Conservation (phyloP, 164 flowering plant genomes). For the Tetracentron sinense region DNA sequence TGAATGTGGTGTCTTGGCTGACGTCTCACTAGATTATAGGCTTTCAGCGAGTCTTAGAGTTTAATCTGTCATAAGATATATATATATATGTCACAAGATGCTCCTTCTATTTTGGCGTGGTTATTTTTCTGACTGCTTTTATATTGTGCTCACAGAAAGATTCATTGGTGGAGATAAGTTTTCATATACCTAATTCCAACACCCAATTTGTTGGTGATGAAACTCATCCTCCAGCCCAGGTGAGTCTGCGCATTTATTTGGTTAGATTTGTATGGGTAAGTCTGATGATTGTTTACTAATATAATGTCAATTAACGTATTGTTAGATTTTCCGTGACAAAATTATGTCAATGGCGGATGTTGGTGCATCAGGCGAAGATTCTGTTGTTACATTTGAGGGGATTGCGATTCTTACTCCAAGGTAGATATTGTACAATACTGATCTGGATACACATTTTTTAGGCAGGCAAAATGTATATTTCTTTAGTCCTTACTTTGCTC, state of each 20-base stretch:
- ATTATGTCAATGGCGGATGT: conserved; percentile 90
- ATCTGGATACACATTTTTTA: not conserved
- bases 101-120: not conserved
- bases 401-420: conserved; percentile 97
- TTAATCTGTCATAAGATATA: too few relatives aligned
- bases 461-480: not conserved
- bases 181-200: conserved; percentile 86
- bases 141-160: conserved; percentile 64
- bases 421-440: conserved; percentile 27
- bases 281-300: conserved; percentile 5
- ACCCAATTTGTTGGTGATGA: conserved; percentile 97
- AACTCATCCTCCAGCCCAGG: conserved; percentile 87
- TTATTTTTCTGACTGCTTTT: conserved; percentile 3
- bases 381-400: conserved; percentile 90
- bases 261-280: not conserved
- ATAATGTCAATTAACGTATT: not conserved
- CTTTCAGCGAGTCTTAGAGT: not conserved
- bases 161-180: conserved; percentile 92
- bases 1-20: not conserved
- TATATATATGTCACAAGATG: not conserved
- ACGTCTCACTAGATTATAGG: not conserved
- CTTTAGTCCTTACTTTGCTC: not conserved
- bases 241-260: conserved; percentile 13
- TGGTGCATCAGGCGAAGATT: conserved; percentile 78
- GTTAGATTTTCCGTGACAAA: conserved; percentile 82